Conservation (phyloP, 2,329 filamentous ascomycete genomes). For the Ampelomyces quisqualis region DNA sequence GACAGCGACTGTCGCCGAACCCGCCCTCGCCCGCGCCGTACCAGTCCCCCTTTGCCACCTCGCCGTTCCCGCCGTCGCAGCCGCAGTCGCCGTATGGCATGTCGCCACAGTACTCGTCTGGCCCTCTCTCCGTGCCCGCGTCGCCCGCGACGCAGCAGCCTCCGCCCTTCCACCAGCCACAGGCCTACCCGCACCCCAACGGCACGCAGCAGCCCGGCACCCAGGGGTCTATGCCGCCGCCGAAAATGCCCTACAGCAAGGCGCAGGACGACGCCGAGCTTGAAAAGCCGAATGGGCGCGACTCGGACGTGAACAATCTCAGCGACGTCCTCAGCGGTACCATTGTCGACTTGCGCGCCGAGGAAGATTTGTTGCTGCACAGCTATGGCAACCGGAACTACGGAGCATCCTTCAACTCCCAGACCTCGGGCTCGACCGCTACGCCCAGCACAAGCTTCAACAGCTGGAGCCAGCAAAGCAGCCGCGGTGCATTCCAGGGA, state of each 20-base stretch:
- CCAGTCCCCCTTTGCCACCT: constrained; percentile 48
- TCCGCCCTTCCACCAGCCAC: constrained; percentile 56
- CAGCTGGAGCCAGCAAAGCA: constrained; percentile 45
- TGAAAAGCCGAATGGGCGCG: constrained; percentile 57
- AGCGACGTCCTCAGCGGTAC: constrained; percentile 82
- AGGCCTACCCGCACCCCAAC: constrained; percentile 41
- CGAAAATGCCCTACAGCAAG: constrained; percentile 59
- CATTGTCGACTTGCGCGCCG: constrained; percentile 82
- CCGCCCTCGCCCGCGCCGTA: constrained; percentile 58
- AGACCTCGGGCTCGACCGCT: constrained; percentile 36
- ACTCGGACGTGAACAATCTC: constrained; percentile 67
- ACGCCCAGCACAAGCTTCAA: constrained; percentile 51
- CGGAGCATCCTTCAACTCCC: constrained; percentile 49
- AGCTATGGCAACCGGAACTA: constrained; percentile 58
- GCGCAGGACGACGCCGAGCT: constrained; percentile 44
- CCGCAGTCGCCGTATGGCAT: constrained; percentile 40
- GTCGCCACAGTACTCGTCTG: constrained; percentile 30
- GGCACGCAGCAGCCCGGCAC: constrained; percentile 21
- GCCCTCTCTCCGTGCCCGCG: constrained; percentile 34
- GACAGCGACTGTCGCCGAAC: constrained; percentile 69
- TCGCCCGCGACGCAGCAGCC: constrained; percentile 37
- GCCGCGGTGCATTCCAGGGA: constrained; percentile 44
- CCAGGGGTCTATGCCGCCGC: constrained; percentile 59
- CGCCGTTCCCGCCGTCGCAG: constrained; percentile 36
- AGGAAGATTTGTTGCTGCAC: constrained; percentile 77